These are phyloP conservation scores for Bipolaris gigantea DNA, from an alignment of 2,329 filamentous ascomycete species.

Conservation along the genomic window DNA sequence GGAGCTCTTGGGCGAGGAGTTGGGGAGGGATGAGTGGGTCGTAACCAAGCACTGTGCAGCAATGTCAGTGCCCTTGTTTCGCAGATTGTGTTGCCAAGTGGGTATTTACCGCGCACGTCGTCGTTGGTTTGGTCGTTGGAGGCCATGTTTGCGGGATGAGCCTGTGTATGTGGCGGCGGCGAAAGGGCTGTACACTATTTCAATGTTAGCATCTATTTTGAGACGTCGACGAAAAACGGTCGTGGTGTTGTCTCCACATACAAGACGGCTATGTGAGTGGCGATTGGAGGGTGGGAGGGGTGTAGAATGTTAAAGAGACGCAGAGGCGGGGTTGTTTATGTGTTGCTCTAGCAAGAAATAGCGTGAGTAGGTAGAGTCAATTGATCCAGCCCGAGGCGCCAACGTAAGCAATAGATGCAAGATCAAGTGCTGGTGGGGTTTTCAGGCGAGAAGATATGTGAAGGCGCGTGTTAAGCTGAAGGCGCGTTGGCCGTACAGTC, in stretches of 20 bases:
- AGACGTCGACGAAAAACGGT: slow-evolving; percentile 8
- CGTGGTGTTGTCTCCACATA: not conserved
- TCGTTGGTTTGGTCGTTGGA: slow-evolving; percentile 44
- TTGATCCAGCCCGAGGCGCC: not conserved
- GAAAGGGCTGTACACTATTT: slow-evolving; percentile 14
- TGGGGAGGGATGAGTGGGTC: slow-evolving; percentile 90
- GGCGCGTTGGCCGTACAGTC: slow-evolving; percentile 10
- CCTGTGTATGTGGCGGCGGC: slow-evolving; percentile 17
- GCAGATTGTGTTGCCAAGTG: not conserved
- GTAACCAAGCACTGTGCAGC: slow-evolving; percentile 76
- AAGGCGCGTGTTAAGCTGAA: not conserved
- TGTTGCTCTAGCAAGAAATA: slow-evolving; percentile 2
- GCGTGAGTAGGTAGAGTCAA: not conserved
- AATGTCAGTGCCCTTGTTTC: slow-evolving; percentile 19
- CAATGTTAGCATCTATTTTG: slow-evolving; percentile 10
- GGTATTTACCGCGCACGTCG: slow-evolving; percentile 55
- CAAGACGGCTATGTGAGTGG: too few species aligned
- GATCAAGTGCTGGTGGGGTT: slow-evolving; percentile 4
- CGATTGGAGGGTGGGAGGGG: too few species aligned
- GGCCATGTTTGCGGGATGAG: slow-evolving; percentile 31
- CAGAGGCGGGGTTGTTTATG: slow-evolving; percentile 9
- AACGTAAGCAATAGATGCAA: not conserved
- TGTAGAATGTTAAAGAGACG: not conserved
- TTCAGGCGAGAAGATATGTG: not conserved
- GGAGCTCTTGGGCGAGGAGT: slow-evolving; percentile 83